phyloP scores from a whole-genome alignment of 2,329 filamentous ascomycete species.

The Aspergillus luchuensis region DNA sequence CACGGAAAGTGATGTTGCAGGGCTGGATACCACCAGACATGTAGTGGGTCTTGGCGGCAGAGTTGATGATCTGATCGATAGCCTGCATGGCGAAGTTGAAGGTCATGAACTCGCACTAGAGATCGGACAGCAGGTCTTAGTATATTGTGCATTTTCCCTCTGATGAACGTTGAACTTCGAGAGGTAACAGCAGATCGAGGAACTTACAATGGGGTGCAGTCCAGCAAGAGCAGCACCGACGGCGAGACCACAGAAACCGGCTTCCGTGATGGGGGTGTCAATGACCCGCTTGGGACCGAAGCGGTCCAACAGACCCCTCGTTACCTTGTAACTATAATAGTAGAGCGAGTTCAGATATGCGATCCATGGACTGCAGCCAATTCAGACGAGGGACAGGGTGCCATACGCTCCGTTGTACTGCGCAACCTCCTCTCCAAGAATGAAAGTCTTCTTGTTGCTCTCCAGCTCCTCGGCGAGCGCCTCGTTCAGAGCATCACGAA shows the following conservation, averaged over 20 bases:
- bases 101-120: conserved; percentile 98
- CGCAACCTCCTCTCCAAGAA: conserved; percentile 96
- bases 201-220: conserved; percentile 85
- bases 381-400: conserved; percentile 10
- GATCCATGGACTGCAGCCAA: not conserved
- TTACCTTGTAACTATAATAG: conserved; percentile 82
- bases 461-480: conserved; percentile 97
- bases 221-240: conserved; percentile 94
- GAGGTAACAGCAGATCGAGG: not conserved
- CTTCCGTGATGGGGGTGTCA: conserved; percentile 97
- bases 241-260: conserved; percentile 89
- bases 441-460: conserved; percentile 88
- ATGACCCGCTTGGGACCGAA: conserved; percentile 98
- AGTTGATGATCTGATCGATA: conserved; percentile 99
- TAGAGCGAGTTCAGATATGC: conserved; percentile 39
- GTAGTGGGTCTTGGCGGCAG: conserved; percentile 97
- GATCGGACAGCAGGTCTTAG: not conserved
- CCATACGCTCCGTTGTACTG: conserved; percentile 95
- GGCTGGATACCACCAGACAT: conserved; percentile 99
- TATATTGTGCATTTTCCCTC: not conserved
- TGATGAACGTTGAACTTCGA: not conserved
- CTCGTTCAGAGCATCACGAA: conserved; percentile 96
- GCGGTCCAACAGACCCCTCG: conserved; percentile 92
- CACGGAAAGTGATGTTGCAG: conserved; percentile 99
- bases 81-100: conserved; percentile 99